These are phyloP conservation scores for Klebsormidium nitens DNA, from an alignment of 139 green algal genomes.

Conservation along the genomic window DNA sequence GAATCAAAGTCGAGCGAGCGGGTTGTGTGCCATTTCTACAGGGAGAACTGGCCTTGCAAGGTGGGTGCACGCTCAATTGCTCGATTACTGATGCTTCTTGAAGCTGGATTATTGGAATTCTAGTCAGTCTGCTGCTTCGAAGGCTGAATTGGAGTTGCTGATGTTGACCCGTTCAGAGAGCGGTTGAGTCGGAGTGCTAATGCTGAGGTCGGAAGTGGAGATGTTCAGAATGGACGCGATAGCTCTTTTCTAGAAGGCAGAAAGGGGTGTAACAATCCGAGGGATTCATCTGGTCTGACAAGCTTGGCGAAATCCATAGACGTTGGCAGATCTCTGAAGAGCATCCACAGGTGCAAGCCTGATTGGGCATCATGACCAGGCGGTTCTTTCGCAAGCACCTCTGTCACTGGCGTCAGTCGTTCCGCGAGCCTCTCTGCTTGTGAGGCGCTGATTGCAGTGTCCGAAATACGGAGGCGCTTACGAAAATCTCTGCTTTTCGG, in stretches of 20 bases:
- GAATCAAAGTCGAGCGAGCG: conserved; percentile 88
- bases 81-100: conserved; percentile 7
- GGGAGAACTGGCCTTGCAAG: conserved; percentile 83
- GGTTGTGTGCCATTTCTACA: conserved; percentile 86
- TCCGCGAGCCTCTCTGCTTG: not conserved
- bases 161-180: not conserved
- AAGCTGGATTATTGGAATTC: not conserved
- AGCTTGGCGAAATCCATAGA: too few species aligned
- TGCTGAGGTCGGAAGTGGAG: not conserved
- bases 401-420: too few species aligned
- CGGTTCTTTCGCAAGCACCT: too few species aligned
- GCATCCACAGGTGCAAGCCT: too few species aligned
- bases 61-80: conserved; percentile 44
- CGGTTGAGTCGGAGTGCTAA: not conserved
- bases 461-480: not conserved
- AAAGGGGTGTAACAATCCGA: not conserved
- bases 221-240: conserved; percentile 9
- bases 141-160: not conserved
- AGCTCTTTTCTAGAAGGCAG: not conserved
- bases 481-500: not conserved
- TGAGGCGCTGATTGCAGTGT: not conserved
- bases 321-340: too few species aligned
- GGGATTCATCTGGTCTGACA: too few species aligned
- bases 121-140: not conserved
- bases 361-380: too few species aligned